Percentiles rank a stretch among this genome's conserved stretches.
These are phyloP conservation scores for Pichia occidentalis DNA, from an alignment of 805 yeast species.

Conservation along the genomic window DNA sequence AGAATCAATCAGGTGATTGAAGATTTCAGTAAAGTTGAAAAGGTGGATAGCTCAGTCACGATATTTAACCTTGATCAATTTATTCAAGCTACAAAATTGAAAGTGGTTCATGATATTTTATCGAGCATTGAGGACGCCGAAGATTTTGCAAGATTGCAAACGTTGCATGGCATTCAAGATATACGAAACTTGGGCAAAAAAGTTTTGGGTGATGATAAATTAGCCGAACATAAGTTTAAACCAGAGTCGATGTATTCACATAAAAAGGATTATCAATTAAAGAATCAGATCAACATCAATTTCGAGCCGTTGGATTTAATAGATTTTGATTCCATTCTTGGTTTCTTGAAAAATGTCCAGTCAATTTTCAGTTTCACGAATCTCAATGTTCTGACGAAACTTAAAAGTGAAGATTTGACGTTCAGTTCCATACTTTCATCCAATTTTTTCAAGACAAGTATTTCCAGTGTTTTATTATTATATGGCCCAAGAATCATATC, in stretches of 20 bases:
- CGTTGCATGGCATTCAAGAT: constrained; percentile 53
- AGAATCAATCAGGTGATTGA: constrained; percentile 45
- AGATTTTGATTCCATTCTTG: constrained; percentile 67
- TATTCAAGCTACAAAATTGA: constrained; percentile 61
- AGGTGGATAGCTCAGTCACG: constrained; percentile 48
- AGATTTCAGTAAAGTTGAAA: constrained; percentile 35
- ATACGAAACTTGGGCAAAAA: constrained; percentile 57
- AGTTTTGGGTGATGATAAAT: constrained; percentile 46
- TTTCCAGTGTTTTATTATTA: constrained; percentile 23
- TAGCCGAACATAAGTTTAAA: constrained; percentile 56
- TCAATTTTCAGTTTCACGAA: constrained; percentile 37
- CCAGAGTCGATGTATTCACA: constrained; percentile 80
- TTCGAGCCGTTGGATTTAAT: constrained; percentile 64
- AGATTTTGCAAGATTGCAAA: constrained; percentile 53
- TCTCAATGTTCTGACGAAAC: constrained; percentile 29
- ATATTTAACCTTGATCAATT: constrained; percentile 49
- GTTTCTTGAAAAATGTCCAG: constrained; percentile 8
- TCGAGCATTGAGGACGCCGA: constrained; percentile 63
- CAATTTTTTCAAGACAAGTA: constrained; percentile 24
- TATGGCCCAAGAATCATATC: constrained; percentile 27
- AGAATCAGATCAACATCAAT: constrained; percentile 49
- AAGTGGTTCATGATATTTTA: constrained; percentile 59
- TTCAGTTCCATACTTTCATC: constrained; percentile 19
- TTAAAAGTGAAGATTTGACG: constrained; percentile 31
- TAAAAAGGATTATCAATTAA: constrained; percentile 57